Conservation (phyloP, 2,329 filamentous ascomycete genomes). For the Rhexocercosporidium sp. region DNA sequence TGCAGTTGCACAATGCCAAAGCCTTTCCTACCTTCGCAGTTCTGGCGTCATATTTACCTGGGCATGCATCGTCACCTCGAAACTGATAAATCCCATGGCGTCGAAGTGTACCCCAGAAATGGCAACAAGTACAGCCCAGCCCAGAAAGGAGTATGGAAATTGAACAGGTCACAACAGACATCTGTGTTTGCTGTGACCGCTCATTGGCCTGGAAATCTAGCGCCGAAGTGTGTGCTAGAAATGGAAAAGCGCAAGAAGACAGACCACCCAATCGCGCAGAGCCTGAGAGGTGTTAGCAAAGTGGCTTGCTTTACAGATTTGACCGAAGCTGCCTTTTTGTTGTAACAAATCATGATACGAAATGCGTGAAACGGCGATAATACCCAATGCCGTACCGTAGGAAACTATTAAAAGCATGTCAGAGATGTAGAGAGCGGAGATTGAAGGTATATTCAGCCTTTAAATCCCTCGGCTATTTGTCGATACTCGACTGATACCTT, state of each 20-base stretch:
- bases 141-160: neutral
- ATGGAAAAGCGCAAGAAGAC: neutral
- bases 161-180: neutral
- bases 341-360: neutral
- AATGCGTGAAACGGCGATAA: neutral
- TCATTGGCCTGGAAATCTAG: neutral
- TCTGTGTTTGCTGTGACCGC: no score
- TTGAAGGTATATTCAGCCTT: slow-evolving; percentile 20
- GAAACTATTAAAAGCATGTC: slow-evolving; percentile 28
- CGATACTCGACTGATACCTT: neutral
- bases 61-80: no score
- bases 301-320: no score
- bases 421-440: slow-evolving; percentile 30
- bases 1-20: no score
- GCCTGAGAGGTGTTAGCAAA: no score
- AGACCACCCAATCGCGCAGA: neutral
- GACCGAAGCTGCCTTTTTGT: neutral
- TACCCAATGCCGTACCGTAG: slow-evolving; percentile 10
- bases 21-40: no score
- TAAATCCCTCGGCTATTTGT: neutral
- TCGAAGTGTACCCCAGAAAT: neutral
- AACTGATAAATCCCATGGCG: neutral
- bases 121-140: neutral
- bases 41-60: no score
- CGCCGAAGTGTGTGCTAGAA: neutral